These are phyloP conservation scores for Endoconidiophora polonica DNA, from an alignment of 2,329 filamentous ascomycete genomes.

Conservation along the genomic window DNA sequence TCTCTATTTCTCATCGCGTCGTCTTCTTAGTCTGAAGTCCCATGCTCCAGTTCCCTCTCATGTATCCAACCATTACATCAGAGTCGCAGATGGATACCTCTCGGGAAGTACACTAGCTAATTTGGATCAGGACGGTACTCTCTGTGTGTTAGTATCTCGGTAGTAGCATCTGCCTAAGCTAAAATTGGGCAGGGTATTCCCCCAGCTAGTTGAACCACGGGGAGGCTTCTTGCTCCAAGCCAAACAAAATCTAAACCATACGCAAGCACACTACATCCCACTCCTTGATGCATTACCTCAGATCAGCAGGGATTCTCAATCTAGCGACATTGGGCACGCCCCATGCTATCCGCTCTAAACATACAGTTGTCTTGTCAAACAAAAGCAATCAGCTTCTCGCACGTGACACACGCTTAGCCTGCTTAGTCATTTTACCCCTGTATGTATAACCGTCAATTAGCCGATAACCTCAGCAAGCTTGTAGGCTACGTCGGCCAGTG, in stretches of 20 bases:
- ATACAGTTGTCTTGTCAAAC: too few species aligned
- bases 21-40: too few species aligned
- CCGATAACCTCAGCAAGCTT: not conserved
- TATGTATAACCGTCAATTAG: not conserved
- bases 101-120: not conserved
- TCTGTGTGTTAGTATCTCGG: not conserved
- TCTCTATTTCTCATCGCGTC: too few species aligned
- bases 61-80: too few species aligned
- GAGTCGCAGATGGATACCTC: not conserved
- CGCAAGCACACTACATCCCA: too few species aligned
- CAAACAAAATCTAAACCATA: too few species aligned
- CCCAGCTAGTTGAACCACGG: not conserved
- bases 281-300: too few species aligned
- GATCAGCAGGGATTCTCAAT: too few species aligned
- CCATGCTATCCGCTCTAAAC: not conserved
- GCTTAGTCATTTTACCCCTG: not conserved
- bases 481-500: conserved; percentile 11
- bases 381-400: not conserved
- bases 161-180: not conserved
- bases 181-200: conserved; percentile 3
- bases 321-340: conserved; percentile 1
- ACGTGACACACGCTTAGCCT: not conserved
- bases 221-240: too few species aligned
- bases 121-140: conserved; percentile 1
- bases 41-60: too few species aligned